Conservation (phyloP, 352 stramenopile species). For the Phytophthora capsici region DNA sequence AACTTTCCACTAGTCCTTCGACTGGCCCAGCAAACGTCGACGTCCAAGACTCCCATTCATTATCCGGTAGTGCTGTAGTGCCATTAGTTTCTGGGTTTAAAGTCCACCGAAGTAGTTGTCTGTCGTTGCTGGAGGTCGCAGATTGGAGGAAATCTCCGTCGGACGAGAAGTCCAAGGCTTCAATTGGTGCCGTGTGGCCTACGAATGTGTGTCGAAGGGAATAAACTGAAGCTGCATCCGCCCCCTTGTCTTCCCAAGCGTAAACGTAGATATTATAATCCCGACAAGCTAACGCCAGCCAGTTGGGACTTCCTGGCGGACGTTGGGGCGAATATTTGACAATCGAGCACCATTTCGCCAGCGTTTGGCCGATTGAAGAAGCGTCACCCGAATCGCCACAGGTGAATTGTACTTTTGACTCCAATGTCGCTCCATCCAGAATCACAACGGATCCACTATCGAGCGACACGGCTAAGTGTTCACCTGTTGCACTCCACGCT, state of each 20-base stretch:
- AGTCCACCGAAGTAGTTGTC: conserved; percentile 77
- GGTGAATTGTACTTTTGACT: conserved; percentile 23
- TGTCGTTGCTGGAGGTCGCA: conserved; percentile 53
- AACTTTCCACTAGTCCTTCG: conserved; percentile 51
- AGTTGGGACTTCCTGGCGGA: conserved; percentile 17
- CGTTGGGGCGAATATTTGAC: conserved; percentile 54
- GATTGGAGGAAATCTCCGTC: conserved; percentile 72
- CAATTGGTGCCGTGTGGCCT: conserved; percentile 68
- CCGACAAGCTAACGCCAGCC: conserved; percentile 57
- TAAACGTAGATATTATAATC: conserved; percentile 87
- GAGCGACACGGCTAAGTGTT: conserved; percentile 55
- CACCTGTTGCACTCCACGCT: conserved; percentile 45
- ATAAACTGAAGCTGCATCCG: conserved; percentile 30
- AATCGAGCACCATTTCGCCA: conserved; percentile 58
- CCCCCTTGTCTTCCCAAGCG: conserved; percentile 20
- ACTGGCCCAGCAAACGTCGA: conserved; percentile 61
- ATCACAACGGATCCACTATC: conserved; percentile 45
- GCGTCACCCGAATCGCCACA: conserved; percentile 21
- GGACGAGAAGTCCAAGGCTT: conserved; percentile 72
- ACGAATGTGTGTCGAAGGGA: conserved; percentile 63
- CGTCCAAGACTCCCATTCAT: conserved; percentile 62
- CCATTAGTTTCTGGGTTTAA: conserved; percentile 23
- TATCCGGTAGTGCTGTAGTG: conserved; percentile 29
- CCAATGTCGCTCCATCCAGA: conserved; percentile 39
- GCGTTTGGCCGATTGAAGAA: conserved; percentile 4